phyloP scores from a whole-genome alignment of 768 basidiomycete species.

The Suillus bovinus region DNA sequence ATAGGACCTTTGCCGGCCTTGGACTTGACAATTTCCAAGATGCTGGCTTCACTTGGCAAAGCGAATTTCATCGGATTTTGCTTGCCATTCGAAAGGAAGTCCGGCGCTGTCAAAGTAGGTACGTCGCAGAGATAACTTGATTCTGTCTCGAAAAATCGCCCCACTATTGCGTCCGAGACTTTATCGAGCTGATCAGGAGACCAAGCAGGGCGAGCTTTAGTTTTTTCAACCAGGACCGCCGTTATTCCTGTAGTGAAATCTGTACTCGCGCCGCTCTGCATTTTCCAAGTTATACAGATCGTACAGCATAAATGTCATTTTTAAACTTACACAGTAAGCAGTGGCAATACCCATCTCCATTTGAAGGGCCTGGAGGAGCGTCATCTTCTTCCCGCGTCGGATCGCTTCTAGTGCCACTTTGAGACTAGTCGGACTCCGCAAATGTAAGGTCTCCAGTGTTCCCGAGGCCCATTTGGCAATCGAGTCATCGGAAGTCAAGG shows the following conservation, averaged over 20 bases:
- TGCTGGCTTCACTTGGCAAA: slow-evolving; percentile 78
- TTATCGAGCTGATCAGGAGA: slow-evolving; percentile 61
- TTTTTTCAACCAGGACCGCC: slow-evolving; percentile 58
- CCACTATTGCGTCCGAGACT: slow-evolving; percentile 56
- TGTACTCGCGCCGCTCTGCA: slow-evolving; percentile 69
- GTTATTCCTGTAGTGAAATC: slow-evolving; percentile 87
- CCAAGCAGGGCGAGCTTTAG: slow-evolving; percentile 65
- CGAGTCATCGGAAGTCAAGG: slow-evolving; percentile 39
- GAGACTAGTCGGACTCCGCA: slow-evolving; percentile 89
- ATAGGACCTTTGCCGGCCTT: slow-evolving; percentile 42
- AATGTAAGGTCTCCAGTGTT: slow-evolving; percentile 60
- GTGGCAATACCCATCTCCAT: slow-evolving; percentile 90
- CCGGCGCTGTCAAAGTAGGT: slow-evolving; percentile 46
- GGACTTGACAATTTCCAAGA: slow-evolving; percentile 60
- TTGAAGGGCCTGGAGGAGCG: slow-evolving; percentile 65
- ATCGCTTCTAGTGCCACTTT: slow-evolving; percentile 86
- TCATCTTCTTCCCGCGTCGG: slow-evolving; percentile 62
- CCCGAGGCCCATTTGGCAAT: slow-evolving; percentile 73
- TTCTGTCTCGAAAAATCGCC: slow-evolving; percentile 64
- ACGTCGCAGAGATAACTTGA: slow-evolving; percentile 49
- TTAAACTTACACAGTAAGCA: slow-evolving; percentile 85
- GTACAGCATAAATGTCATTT: slow-evolving; percentile 7
- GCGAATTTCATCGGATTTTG: slow-evolving; percentile 42
- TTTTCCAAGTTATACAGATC: slow-evolving; percentile 14
- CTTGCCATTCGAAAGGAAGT: slow-evolving; percentile 28